Base-by-base conservation (phyloP, 1,139 yeast species). In the Candida sanyaensis region DNA sequence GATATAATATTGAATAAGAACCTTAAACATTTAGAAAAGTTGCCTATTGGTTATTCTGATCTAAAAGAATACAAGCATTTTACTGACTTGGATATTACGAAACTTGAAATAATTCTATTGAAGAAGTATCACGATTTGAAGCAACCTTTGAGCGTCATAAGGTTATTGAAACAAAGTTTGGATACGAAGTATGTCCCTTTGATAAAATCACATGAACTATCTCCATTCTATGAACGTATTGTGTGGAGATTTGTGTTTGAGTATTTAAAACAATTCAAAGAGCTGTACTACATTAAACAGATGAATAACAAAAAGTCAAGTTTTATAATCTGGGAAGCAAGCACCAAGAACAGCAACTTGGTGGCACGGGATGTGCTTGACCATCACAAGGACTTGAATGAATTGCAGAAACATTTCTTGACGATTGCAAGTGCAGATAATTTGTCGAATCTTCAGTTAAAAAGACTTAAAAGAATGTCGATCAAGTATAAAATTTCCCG, bases 231-330 rank as follows among this genome's bases (percentile, higher is more conserved):
- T 54, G 79, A 75, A 54, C 53, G 79, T 27, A 67, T 72, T 4
- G 63, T 73, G 11, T 75, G 79, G 79, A 70, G 67, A 50, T 73
- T 71, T 51, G 64, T 68, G 50, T 71, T 73, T 47, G 74, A 73
- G 36, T 72, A 71, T 50, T 56, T 65, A 48, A 58, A 57, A 45
- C 58, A 56, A 31, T 52, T 47, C 37, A 60, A 63, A 31, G 74
- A 69, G 50, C 31, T 51, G 6, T 52, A 63, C 45, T 66, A 60
- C 43, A 65, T 75, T 8, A 49, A 55, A 23, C 41, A 46, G 10
- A 51, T 73, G 31, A 47, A 60, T 42, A 57, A 57, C 21, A 31
- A 68, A 27, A 64, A 61, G 43, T 60, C 69, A n/a, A 59, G 70
- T n/a, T 62, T 69, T 41, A 55, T 73, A 43, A 73, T 75, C 8